A percentile compares a stretch with the other conserved stretches of the same genome.
These are phyloP conservation scores for Geosmithia putterillii DNA, from an alignment of 2,329 filamentous ascomycete species.

Conservation along the genomic window DNA sequence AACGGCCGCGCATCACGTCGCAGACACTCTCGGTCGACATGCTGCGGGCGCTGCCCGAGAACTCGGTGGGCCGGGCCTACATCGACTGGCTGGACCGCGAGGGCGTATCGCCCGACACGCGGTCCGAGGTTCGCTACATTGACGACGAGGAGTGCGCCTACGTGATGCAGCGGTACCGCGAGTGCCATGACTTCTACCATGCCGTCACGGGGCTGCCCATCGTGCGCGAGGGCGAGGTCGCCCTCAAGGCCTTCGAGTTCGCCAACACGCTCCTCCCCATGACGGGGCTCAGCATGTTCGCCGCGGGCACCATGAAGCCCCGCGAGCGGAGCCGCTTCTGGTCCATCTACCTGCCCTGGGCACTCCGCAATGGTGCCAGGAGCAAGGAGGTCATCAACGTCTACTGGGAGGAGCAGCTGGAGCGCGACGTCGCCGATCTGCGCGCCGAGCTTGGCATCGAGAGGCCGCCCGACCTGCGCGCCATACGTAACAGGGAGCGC, in stretches of 20 bases:
- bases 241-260: constrained; percentile 97
- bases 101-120: constrained; percentile 84
- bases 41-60: constrained; percentile 59
- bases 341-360: constrained; percentile 77
- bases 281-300: constrained; percentile 78
- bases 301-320: constrained; percentile 75
- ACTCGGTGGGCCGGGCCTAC: constrained; percentile 72
- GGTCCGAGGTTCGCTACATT: constrained; percentile 73
- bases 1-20: constrained; percentile 80
- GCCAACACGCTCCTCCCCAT: constrained; percentile 89
- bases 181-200: constrained; percentile 97
- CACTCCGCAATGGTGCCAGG: constrained; percentile 65
- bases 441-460: constrained; percentile 70
- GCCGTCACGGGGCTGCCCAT: constrained; percentile 83
- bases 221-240: constrained; percentile 89
- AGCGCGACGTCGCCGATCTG: constrained; percentile 69
- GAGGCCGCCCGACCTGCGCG: constrained; percentile 73
- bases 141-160: constrained; percentile 94
- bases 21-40: constrained; percentile 51
- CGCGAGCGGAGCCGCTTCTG: constrained; percentile 68
- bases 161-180: constrained; percentile 95
- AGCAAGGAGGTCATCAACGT: constrained; percentile 82
- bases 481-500: constrained; percentile 58
- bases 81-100: constrained; percentile 87
- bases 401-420: constrained; percentile 93